Percentiles rank a stretch among this genome's conserved stretches.
These are phyloP conservation scores for Acanthamoeba castellanii DNA, from an alignment of 208 protist genomes.

Conservation along the genomic window DNA sequence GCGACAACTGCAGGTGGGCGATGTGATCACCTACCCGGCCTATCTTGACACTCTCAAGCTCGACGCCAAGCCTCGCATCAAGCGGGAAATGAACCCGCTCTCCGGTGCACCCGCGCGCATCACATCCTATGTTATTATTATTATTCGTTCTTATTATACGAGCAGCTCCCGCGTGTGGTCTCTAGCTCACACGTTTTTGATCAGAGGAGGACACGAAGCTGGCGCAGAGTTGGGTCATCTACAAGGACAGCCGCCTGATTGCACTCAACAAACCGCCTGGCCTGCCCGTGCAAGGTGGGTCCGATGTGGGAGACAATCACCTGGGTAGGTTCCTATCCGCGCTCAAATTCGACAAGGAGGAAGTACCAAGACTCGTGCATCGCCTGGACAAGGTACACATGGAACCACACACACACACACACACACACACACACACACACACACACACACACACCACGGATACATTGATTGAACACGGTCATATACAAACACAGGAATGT, in stretches of 20 bases:
- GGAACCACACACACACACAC: no score
- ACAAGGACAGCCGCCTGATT: slow-evolving; percentile 25
- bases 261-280: slow-evolving; percentile 54
- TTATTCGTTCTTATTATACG: no score
- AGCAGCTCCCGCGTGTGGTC: no score
- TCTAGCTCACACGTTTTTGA: neutral
- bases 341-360: slow-evolving; percentile 3
- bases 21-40: neutral
- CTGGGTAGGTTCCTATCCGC: slow-evolving; percentile 31
- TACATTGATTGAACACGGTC: neutral
- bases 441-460: neutral
- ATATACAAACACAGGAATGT: neutral
- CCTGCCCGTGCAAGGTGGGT: slow-evolving; percentile 48
- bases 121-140: neutral
- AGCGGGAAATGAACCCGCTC: neutral
- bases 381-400: slow-evolving; percentile 44
- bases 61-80: neutral
- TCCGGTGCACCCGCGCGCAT: neutral
- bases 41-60: neutral
- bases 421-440: no score
- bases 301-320: slow-evolving; percentile 26
- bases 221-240: slow-evolving; percentile 47
- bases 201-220: slow-evolving; percentile 26
- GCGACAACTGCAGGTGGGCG: neutral
- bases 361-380: slow-evolving; percentile 17